phyloP scores from a whole-genome alignment of 257 asterid genomes.

The Solanum dulcamara region DNA sequence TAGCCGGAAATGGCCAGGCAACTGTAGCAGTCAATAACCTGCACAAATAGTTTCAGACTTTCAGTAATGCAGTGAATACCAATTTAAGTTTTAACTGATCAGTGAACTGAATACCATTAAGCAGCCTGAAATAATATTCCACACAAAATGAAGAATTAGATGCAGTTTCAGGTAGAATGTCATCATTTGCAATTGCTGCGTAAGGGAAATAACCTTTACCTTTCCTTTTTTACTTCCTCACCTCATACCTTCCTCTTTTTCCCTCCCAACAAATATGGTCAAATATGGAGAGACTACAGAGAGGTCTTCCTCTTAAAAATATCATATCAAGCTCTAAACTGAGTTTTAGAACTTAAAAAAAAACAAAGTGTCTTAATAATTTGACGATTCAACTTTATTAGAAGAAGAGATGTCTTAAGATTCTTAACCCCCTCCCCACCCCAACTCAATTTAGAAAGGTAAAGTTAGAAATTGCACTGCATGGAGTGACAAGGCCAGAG shows the following conservation, averaged over 20 bases:
- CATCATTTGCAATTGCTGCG: neutral
- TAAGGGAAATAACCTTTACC: neutral
- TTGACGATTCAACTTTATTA: neutral
- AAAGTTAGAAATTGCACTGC: neutral
- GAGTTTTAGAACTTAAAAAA: neutral
- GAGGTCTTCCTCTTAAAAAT: neutral
- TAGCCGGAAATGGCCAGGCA: conserved; percentile 96
- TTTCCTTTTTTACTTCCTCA: neutral
- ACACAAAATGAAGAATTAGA: neutral
- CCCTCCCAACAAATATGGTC: too few species aligned
- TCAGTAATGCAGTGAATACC: neutral
- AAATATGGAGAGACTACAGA: neutral
- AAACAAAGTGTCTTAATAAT: neutral
- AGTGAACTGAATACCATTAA: neutral
- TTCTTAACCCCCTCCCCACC: neutral
- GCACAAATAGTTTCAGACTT: conserved; percentile 26
- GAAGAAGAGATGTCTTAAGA: neutral
- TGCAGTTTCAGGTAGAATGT: neutral
- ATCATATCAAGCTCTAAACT: neutral
- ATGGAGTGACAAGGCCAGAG: neutral
- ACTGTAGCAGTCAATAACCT: conserved; percentile 97
- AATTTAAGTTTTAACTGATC: neutral
- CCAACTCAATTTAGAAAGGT: neutral
- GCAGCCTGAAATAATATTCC: neutral
- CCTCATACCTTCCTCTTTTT: neutral